A percentile compares a stretch with the other conserved stretches of the same genome.
Conservation (phyloP, 1,284 basidiomycete species). For the Peniophora sp. region DNA sequence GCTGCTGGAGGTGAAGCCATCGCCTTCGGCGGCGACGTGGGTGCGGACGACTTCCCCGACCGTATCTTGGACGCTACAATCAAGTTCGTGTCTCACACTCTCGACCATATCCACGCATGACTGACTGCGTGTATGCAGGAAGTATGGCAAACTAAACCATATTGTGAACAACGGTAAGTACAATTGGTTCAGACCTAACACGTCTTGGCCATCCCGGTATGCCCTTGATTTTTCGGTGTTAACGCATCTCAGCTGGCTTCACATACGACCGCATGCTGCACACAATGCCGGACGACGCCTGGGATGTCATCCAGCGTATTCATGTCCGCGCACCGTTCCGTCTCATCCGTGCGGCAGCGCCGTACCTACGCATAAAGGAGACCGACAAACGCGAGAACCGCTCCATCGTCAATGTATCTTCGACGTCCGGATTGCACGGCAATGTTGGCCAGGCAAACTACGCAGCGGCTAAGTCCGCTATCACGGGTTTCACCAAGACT, state of each 20-base stretch:
- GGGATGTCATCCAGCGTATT: slow-evolving; percentile 76
- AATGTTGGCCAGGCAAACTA: slow-evolving; percentile 86
- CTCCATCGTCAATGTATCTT: slow-evolving; percentile 73
- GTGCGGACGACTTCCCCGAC: slow-evolving; percentile 77
- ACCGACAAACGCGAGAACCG: slow-evolving; percentile 52
- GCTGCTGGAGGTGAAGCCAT: slow-evolving; percentile 67
- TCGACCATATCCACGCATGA: neutral
- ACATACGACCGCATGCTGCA: slow-evolving; percentile 87
- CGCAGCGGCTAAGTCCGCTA: slow-evolving; percentile 69
- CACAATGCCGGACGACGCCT: slow-evolving; percentile 78
- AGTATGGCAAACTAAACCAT: slow-evolving; percentile 79
- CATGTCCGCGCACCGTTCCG: slow-evolving; percentile 82
- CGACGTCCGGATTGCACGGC: slow-evolving; percentile 71
- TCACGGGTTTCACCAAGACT: slow-evolving; percentile 77
- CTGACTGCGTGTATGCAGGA: slow-evolving; percentile 30
- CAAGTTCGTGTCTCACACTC: slow-evolving; percentile 38
- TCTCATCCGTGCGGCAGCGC: slow-evolving; percentile 76
- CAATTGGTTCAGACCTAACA: no score
- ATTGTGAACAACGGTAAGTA: slow-evolving; percentile 71
- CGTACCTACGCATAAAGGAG: slow-evolving; percentile 79
- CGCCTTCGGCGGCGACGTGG: slow-evolving; percentile 68
- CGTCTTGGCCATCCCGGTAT: slow-evolving; percentile 9
- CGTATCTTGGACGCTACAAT: slow-evolving; percentile 72
- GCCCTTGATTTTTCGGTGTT: neutral
- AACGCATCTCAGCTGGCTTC: slow-evolving; percentile 55